These are phyloP conservation scores for Neurospora sp. DNA, from an alignment of 495 filamentous ascomycete species.

Conservation along the genomic window DNA sequence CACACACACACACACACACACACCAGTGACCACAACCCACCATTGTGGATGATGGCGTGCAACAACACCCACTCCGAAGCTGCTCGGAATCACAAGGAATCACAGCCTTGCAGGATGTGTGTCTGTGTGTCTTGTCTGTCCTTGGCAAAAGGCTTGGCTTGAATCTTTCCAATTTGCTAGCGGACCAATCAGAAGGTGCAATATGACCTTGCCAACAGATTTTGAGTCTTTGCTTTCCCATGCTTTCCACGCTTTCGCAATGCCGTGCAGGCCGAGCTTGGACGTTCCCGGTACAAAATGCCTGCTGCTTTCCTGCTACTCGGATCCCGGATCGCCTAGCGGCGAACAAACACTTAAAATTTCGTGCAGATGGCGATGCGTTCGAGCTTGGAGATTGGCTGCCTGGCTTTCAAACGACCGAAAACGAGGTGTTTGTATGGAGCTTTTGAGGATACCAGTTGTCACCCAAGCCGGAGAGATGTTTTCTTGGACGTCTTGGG, in stretches of 20 bases:
- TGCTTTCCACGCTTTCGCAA: neutral
- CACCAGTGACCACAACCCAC: neutral
- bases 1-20: neutral
- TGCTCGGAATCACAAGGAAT: neutral
- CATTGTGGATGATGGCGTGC: neutral
- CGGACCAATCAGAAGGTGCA: neutral
- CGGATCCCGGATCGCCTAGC: neutral
- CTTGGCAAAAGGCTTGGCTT: neutral
- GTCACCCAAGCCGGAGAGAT: conserved; percentile 5
- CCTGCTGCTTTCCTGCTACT: neutral
- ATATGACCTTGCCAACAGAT: neutral
- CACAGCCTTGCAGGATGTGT: neutral
- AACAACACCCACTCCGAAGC: neutral
- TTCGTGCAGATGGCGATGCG: neutral
- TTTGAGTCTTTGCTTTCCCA: neutral
- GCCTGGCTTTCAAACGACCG: neutral
- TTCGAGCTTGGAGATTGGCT: conserved; percentile 1
- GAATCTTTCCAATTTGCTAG: neutral
- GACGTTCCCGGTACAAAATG: neutral
- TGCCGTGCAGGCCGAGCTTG: neutral
- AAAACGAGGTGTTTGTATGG: neutral
- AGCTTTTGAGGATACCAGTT: neutral
- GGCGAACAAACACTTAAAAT: neutral
- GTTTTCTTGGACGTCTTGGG: neutral
- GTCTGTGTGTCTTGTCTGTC: neutral